Base-by-base conservation (phyloP, 805 yeast species). In the Komagataella kurtzmanii region DNA sequence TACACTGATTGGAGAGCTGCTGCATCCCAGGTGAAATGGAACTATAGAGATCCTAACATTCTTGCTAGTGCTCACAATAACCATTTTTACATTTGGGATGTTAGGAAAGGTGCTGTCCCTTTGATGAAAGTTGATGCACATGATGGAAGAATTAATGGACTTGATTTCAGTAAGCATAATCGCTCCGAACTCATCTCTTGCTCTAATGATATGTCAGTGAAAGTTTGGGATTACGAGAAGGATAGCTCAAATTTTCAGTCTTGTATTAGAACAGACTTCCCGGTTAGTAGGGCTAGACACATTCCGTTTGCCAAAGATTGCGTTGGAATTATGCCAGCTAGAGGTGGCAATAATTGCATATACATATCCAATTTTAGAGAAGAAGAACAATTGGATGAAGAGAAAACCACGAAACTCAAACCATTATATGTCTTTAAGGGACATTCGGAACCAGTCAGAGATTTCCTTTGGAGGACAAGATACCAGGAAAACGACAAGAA, bases 1-100 rank as follows among this genome's bases (percentile, higher is more conserved):
- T 89, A 88, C 68, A 88, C 96, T n/a, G 96, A 91, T 61, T 93
- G 97, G 95, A 70, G 86, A 52, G 95, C 97, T 0, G 91, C 95
- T 2, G 95, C 97, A 2, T 79, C 95, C 0, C 98, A 91, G 64
- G 97, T 89, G 14, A 89, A 91, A 62, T 93, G 98, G 97, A 88
- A 85, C 63, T 80, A 80, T 56, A 71, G 74, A 47, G 83, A 90
- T 59, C 80, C 88, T 2, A 75, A 85, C 60, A 75, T 89, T 30
- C 61, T 93, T 24, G 97, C 97, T 0, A 82, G 93, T 1, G 75
- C 95, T 6, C 99, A 93, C 62, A 95, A 88, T 59, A 79, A 84
- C 59, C 74, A 81, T 50, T 76, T 91, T 46, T 80, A 81, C 54
- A 70, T 93, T 1, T 93, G 99, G 99, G 99, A 93, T 65, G 67